A percentile compares a stretch with the other conserved stretches of the same genome.
Evolutionary conservation across 257 asterid genomes (phyloP).

Genomic region (Petunia axillaris): DNA sequence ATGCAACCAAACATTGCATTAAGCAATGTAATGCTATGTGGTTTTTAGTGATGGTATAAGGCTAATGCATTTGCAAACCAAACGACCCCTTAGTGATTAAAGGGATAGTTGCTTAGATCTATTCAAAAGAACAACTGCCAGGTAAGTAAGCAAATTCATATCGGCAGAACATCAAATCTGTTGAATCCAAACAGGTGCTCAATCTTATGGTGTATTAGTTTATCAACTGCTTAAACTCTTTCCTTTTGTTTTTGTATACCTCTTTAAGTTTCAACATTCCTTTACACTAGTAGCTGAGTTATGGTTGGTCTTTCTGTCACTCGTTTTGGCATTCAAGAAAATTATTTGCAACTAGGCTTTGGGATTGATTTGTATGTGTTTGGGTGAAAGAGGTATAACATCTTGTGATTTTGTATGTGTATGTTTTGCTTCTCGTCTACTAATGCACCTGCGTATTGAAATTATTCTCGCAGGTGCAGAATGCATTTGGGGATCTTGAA

Average conservation of each 20-base stretch:
- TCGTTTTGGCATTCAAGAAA: conserved; percentile 14
- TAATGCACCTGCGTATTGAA: conserved; percentile 19
- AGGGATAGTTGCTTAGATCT: not conserved
- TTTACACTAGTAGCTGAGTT: not conserved
- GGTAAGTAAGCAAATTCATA: conserved; percentile 1
- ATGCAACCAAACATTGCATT: too few relatives aligned
- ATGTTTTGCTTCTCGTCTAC: conserved; percentile 9
- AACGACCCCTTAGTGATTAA: not conserved
- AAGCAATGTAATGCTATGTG: too few relatives aligned
- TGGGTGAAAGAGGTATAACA: not conserved
- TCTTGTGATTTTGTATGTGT: not conserved
- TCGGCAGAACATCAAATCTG: not conserved
- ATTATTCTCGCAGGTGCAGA: conserved; percentile 61
- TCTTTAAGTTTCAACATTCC: not conserved
- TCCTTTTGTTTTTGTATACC: not conserved
- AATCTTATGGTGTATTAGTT: not conserved
- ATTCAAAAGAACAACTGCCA: not conserved
- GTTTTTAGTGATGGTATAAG: too few relatives aligned
- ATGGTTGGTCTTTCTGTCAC: not conserved
- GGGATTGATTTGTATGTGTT: not conserved
- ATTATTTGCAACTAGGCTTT: conserved; percentile 16
- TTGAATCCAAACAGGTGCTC: not conserved
- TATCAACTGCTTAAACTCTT: not conserved
- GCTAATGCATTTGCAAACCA: too few relatives aligned
- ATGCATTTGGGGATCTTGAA: conserved; percentile 80